Conservation (phyloP, 257 asterid genomes). For the Solanum medicagineum region DNA sequence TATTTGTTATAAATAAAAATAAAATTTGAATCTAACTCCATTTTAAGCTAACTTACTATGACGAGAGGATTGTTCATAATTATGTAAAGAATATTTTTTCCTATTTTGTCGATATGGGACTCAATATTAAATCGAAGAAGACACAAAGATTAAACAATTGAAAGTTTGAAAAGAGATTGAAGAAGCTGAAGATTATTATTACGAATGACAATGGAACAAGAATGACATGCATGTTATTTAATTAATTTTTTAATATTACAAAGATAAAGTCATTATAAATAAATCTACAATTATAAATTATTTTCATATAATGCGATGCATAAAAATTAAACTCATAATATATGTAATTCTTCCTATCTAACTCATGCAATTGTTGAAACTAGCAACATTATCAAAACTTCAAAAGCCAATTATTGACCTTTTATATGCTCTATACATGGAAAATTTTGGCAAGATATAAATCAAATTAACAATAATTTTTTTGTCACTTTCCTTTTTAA, state of each 20-base stretch:
- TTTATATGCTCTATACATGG: background rate
- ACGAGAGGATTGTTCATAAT: too few relatives aligned
- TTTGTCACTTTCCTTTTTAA: background rate
- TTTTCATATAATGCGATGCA: background rate
- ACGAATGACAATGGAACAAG: too few relatives aligned
- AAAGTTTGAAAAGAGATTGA: too few relatives aligned
- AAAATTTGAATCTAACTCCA: too few relatives aligned
- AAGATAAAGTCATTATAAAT: background rate
- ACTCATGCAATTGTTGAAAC: background rate
- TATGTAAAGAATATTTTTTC: too few relatives aligned
- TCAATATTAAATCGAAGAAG: too few relatives aligned
- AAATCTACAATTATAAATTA: background rate
- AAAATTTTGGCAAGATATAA: background rate
- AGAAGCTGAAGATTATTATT: too few relatives aligned
- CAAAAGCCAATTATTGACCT: background rate
- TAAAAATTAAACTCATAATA: background rate
- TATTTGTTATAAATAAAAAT: too few relatives aligned
- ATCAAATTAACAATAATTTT: background rate
- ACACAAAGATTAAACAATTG: too few relatives aligned
- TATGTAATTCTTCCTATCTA: background rate
- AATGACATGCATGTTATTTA: background rate
- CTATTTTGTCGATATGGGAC: too few relatives aligned
- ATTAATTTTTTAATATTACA: background rate
- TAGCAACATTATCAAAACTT: background rate
- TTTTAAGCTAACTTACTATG: too few relatives aligned